Conservation (phyloP, 805 yeast genomes). For the Metschnikowia shivogae region DNA sequence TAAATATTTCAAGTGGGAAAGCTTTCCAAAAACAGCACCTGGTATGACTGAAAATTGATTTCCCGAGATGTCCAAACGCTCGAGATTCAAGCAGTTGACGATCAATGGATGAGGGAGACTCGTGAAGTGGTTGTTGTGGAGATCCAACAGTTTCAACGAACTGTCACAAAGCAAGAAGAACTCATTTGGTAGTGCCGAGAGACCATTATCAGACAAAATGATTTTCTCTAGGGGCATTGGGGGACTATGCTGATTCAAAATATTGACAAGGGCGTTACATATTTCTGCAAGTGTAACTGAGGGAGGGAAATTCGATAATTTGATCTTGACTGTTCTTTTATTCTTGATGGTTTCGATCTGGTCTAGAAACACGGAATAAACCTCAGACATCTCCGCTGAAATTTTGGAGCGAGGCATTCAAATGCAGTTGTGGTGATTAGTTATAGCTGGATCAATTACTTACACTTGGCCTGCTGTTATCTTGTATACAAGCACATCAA, state of each 20-base stretch:
- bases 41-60: conserved; percentile 53
- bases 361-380: conserved; percentile 1
- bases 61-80: conserved; percentile 61
- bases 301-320: conserved; percentile 11
- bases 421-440: background rate
- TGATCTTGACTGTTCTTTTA: conserved; percentile 14
- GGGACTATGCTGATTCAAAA: conserved; percentile 8
- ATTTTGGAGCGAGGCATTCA: conserved; percentile 3
- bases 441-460: background rate
- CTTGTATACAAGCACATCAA: background rate
- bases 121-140: conserved; percentile 56
- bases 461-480: background rate
- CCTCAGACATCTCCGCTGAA: conserved; percentile 1
- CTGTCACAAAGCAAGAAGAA: conserved; percentile 11
- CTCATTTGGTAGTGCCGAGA: conserved; percentile 11
- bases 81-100: conserved; percentile 40
- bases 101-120: conserved; percentile 48
- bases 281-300: conserved; percentile 8
- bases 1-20: conserved; percentile 51
- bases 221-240: conserved; percentile 12
- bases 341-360: conserved; percentile 12
- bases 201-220: conserved; percentile 7
- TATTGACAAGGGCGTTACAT: conserved; percentile 10
- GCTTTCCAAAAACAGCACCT: conserved; percentile 28
- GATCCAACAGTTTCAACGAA: conserved; percentile 48